phyloP scores from a whole-genome alignment of 1,139 yeast genomes.

The Candida sp. region DNA sequence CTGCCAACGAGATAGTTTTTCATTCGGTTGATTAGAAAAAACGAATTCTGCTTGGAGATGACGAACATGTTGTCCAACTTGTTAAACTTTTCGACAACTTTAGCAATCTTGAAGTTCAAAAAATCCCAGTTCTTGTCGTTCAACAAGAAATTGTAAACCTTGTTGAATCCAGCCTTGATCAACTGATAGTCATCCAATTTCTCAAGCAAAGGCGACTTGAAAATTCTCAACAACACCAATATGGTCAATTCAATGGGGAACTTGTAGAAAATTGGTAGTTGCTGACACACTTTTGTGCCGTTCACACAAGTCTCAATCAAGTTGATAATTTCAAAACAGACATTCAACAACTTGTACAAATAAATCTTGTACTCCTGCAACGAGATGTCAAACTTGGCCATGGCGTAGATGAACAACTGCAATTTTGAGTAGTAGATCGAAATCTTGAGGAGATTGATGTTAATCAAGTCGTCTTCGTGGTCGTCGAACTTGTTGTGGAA shows the following conservation, averaged over 20 bases:
- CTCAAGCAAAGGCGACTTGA: conserved; percentile 40
- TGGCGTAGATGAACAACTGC: conserved; percentile 42
- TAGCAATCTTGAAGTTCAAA: conserved; percentile 30
- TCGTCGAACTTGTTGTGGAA: conserved; percentile 15
- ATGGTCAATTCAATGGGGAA: conserved; percentile 42
- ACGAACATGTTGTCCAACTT: conserved; percentile 16
- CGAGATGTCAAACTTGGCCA: conserved; percentile 33
- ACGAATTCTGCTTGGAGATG: conserved; percentile 17
- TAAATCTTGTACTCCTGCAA: conserved; percentile 32
- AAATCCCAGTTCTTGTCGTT: conserved; percentile 27
- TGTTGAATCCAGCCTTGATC: conserved; percentile 33
- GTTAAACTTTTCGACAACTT: conserved; percentile 35
- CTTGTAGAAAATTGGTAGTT: conserved; percentile 45
- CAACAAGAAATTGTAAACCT: conserved; percentile 26
- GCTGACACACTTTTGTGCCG: conserved; percentile 28
- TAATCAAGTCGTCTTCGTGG: conserved; percentile 13
- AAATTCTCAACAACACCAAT: conserved; percentile 36
- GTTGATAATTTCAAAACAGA: conserved; percentile 29
- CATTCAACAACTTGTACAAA: conserved; percentile 31
- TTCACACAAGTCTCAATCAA: conserved; percentile 13
- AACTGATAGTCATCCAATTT: conserved; percentile 32
- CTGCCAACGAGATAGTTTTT: conserved; percentile 43
- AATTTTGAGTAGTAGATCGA: conserved; percentile 44
- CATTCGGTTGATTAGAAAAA: conserved; percentile 39
- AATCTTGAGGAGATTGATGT: conserved; percentile 28